Percentiles rank a stretch among this genome's conserved stretches.
These are phyloP conservation scores for Ochetophila trinervis DNA, from an alignment of 306 rosid genomes.

Conservation along the genomic window DNA sequence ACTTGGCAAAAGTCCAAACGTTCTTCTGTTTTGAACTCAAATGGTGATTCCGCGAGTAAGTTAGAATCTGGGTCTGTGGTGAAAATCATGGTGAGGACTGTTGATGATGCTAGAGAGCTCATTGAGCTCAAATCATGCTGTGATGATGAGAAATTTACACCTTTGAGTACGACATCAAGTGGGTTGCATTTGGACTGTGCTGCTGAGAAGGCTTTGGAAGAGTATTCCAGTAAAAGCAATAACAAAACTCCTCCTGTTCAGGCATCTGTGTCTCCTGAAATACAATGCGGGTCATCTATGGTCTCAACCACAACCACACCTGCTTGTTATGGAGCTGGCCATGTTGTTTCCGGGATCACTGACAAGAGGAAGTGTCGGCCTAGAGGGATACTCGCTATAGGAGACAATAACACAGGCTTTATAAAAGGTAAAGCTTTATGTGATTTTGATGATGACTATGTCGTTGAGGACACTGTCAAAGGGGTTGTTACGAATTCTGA, in stretches of 20 bases:
- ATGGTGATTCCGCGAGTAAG: constrained; percentile 20
- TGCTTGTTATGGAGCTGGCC: constrained; percentile 79
- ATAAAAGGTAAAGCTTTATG: constrained; percentile 31
- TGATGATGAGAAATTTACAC: constrained; percentile 37
- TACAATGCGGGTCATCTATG: constrained; percentile 56
- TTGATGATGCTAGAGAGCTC: constrained; percentile 28
- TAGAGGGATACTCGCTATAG: constrained; percentile 68
- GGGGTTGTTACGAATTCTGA: constrained; percentile 21
- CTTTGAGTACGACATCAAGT: constrained; percentile 39
- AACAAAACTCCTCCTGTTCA: constrained; percentile 69
- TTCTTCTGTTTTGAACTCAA: constrained; percentile 31
- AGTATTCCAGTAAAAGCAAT: constrained; percentile 32
- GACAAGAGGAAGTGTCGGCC: constrained; percentile 90
- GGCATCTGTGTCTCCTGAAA: constrained; percentile 75
- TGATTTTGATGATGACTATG: constrained; percentile 31
- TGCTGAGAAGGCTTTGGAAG: constrained; percentile 29
- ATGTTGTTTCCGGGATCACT: constrained; percentile 68
- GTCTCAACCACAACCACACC: constrained; percentile 44
- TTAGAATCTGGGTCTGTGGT: constrained; percentile 32
- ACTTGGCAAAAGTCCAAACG: constrained; percentile 33
- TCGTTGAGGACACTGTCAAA: not conserved
- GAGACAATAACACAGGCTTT: constrained; percentile 39
- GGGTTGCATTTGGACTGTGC: constrained; percentile 27
- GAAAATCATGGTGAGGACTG: constrained; percentile 24
- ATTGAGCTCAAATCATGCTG: constrained; percentile 24